phyloP scores from a whole-genome alignment of 371 early-diverging fungal species.

The Mortierella sp. region DNA sequence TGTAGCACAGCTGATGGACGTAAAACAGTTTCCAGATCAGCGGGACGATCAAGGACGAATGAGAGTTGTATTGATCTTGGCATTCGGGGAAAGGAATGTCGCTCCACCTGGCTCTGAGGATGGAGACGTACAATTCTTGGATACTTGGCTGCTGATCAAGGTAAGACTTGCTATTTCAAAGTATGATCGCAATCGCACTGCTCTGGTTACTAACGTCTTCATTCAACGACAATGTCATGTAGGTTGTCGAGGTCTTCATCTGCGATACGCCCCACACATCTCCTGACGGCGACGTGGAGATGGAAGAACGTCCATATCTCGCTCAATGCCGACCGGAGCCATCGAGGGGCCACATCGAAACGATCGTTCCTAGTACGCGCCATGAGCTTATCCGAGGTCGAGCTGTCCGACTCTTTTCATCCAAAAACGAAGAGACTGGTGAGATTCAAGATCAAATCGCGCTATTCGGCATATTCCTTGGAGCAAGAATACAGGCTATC shows the following conservation, averaged over 20 bases:
- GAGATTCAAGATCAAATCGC: constrained; percentile 14
- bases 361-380: constrained; percentile 6
- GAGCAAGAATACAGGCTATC: constrained; percentile 7
- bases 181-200: too few species aligned
- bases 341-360: constrained; percentile 6
- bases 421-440: background rate
- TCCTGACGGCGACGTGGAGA: background rate
- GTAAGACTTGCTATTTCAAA: constrained; percentile 3
- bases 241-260: constrained; percentile 30
- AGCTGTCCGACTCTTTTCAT: constrained; percentile 13
- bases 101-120: background rate
- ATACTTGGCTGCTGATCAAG: constrained; percentile 23
- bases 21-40: constrained; percentile 16
- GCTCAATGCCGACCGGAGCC: background rate
- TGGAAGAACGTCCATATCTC: background rate
- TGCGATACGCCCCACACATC: background rate
- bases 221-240: background rate
- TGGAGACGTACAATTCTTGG: constrained; percentile 8
- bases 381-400: constrained; percentile 23
- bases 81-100: constrained; percentile 24
- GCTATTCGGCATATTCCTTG: constrained; percentile 25
- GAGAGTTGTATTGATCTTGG: constrained; percentile 28
- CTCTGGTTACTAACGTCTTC: constrained; percentile 3
- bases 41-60: constrained; percentile 7
- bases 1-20: constrained; percentile 34